Percentiles rank a stretch among this genome's conserved stretches.
phyloP scores from a whole-genome alignment of 1,284 basidiomycete species.

The Exobasidium rhododendri region DNA sequence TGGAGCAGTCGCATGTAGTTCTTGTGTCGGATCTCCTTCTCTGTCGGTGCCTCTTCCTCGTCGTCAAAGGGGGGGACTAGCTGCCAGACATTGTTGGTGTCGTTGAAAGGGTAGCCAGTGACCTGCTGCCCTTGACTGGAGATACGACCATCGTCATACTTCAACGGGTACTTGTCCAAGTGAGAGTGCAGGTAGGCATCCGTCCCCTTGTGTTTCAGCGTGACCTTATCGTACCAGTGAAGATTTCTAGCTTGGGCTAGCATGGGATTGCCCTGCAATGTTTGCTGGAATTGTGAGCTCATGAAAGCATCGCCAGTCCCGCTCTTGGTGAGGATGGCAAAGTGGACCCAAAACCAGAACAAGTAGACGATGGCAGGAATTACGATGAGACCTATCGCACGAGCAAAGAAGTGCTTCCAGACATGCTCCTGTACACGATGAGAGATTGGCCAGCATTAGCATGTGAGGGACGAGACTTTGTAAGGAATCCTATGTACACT shows the following conservation, averaged over 20 bases:
- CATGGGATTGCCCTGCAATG: constrained; percentile 84
- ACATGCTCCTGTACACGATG: constrained; percentile 89
- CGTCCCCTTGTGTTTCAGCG: constrained; percentile 84
- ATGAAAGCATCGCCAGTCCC: constrained; percentile 95
- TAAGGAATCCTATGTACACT: background rate
- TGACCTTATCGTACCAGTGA: constrained; percentile 84
- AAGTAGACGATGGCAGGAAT: constrained; percentile 87
- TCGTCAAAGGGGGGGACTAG: constrained; percentile 69
- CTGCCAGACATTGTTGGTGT: constrained; percentile 94
- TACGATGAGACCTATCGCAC: constrained; percentile 80
- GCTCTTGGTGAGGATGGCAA: constrained; percentile 80
- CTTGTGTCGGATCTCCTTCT: constrained; percentile 67
- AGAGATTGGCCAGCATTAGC: constrained; percentile 56
- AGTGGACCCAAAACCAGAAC: constrained; percentile 94
- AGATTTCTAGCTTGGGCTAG: constrained; percentile 76
- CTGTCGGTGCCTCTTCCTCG: constrained; percentile 68
- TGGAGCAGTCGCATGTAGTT: constrained; percentile 88
- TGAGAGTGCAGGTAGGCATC: constrained; percentile 94
- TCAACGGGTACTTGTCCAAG: constrained; percentile 79
- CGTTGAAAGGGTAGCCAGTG: constrained; percentile 90
- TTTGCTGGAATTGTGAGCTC: constrained; percentile 97
- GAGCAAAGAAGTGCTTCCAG: constrained; percentile 80
- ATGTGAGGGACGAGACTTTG: background rate
- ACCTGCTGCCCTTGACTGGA: constrained; percentile 97
- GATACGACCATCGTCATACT: constrained; percentile 93